Evolutionary conservation across 805 yeast genomes (phyloP).

Genomic region (Pichia insulana): DNA sequence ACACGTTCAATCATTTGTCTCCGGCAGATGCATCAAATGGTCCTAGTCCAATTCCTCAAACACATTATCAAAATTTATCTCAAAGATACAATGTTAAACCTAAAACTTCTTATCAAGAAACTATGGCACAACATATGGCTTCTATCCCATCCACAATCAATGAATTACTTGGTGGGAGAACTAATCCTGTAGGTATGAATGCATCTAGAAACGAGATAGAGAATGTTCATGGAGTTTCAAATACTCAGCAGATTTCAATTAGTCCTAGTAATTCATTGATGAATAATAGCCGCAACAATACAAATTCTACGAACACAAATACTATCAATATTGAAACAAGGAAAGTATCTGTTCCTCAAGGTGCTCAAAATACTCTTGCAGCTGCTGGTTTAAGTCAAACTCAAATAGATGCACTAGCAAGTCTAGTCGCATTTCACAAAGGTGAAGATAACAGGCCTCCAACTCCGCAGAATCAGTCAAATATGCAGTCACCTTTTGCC

Average conservation of each 20-base stretch:
- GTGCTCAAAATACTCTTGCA: constrained; percentile 54
- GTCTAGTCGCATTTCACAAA: constrained; percentile 60
- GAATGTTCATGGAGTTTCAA: neutral
- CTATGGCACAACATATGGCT: constrained; percentile 8
- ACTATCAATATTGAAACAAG: neutral
- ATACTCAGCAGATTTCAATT: neutral
- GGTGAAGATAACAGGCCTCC: constrained; percentile 13
- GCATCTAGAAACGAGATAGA: constrained; percentile 22
- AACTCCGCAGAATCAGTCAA: neutral
- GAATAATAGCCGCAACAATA: constrained; percentile 10
- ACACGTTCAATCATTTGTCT: constrained; percentile 9
- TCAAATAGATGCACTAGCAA: constrained; percentile 67
- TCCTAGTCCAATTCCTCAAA: constrained; percentile 6
- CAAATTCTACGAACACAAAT: neutral
- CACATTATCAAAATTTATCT: constrained; percentile 12
- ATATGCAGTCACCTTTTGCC: neutral
- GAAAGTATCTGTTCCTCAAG: constrained; percentile 59
- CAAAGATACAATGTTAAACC: constrained; percentile 13
- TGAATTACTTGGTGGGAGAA: constrained; percentile 9
- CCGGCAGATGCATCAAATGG: constrained; percentile 7
- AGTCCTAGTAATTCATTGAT: constrained; percentile 31
- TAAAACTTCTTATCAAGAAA: constrained; percentile 13
- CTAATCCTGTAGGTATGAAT: neutral
- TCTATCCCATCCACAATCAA: constrained; percentile 30
- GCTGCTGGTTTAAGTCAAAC: constrained; percentile 60